A percentile compares a stretch with the other conserved stretches of the same genome.
phyloP scores from a whole-genome alignment of 345 rosid species.

The Hibiscus tridactylites region DNA sequence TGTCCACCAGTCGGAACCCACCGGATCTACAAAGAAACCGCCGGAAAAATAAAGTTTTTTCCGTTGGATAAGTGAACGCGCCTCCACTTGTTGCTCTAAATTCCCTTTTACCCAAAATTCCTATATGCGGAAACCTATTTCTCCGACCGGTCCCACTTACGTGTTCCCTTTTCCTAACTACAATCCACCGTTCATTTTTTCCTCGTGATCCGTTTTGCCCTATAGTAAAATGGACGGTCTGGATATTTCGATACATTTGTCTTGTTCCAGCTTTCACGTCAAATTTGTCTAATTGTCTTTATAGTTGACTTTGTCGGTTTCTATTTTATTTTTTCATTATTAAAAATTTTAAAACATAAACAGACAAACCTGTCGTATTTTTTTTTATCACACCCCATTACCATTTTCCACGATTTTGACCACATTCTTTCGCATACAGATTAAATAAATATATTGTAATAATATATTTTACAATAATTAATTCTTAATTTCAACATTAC shows the following conservation, averaged over 20 bases:
- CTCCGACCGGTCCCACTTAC: constrained; percentile 11
- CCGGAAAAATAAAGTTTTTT: constrained; percentile 10
- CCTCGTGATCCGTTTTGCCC: background rate
- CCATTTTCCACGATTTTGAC: background rate
- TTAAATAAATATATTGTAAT: no score
- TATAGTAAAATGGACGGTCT: constrained; percentile 9
- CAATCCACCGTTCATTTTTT: constrained; percentile 13
- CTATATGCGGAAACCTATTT: constrained; percentile 8
- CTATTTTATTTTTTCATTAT: background rate
- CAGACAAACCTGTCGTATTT: no score
- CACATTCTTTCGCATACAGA: background rate
- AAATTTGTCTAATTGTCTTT: background rate
- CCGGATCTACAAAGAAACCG: background rate
- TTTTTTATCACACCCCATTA: no score
- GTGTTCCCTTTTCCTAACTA: constrained; percentile 13
- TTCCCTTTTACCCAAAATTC: background rate
- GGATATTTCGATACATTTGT: constrained; percentile 3
- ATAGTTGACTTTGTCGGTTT: constrained; percentile 14
- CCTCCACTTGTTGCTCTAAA: background rate
- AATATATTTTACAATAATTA: no score
- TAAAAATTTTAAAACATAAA: no score
- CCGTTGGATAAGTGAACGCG: background rate
- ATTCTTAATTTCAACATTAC: no score
- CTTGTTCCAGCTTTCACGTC: background rate
- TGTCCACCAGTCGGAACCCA: constrained; percentile 24